These are phyloP conservation scores for Pelargonium cotyledonis DNA, from an alignment of 441 rosid genomes.

Conservation along the genomic window DNA sequence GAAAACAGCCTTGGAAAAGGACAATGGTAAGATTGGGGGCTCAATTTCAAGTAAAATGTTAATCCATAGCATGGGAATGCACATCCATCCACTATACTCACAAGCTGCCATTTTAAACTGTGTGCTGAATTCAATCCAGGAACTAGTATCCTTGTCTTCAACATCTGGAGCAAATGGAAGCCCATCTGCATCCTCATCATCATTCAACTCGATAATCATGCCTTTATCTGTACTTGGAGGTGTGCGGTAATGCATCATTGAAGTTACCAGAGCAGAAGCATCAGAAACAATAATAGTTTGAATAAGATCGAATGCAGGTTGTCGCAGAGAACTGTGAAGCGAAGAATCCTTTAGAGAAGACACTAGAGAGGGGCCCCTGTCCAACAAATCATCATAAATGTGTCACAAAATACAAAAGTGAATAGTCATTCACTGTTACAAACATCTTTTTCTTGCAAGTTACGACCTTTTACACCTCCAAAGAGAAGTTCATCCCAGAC, in stretches of 20 bases:
- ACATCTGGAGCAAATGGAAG: constrained; percentile 33
- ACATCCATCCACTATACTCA: constrained; percentile 78
- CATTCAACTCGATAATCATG: constrained; percentile 31
- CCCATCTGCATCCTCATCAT: constrained; percentile 38
- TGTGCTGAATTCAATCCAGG: constrained; percentile 69
- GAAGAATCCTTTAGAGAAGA: constrained; percentile 83
- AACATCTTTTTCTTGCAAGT: constrained; percentile 10
- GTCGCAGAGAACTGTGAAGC: constrained; percentile 82
- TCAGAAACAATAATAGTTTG: constrained; percentile 83
- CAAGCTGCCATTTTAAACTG: constrained; percentile 55
- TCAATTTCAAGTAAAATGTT: constrained; percentile 68
- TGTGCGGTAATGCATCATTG: constrained; percentile 36
- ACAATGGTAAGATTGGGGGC: constrained; percentile 56
- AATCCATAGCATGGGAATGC: constrained; percentile 94
- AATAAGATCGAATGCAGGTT: constrained; percentile 93
- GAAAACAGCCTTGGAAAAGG: constrained; percentile 84
- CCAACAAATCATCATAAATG: constrained; percentile 27
- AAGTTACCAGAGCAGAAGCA: constrained; percentile 69
- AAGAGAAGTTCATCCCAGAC: not conserved
- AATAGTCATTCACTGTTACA: constrained; percentile 10
- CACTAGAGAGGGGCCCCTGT: constrained; percentile 95
- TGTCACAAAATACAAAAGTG: constrained; percentile 13
- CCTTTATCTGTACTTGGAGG: constrained; percentile 24
- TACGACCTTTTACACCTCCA: not conserved
- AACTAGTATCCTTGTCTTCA: constrained; percentile 45